These are phyloP conservation scores for Scutellaria baicalensis DNA, from an alignment of 257 asterid genomes.

Conservation along the genomic window DNA sequence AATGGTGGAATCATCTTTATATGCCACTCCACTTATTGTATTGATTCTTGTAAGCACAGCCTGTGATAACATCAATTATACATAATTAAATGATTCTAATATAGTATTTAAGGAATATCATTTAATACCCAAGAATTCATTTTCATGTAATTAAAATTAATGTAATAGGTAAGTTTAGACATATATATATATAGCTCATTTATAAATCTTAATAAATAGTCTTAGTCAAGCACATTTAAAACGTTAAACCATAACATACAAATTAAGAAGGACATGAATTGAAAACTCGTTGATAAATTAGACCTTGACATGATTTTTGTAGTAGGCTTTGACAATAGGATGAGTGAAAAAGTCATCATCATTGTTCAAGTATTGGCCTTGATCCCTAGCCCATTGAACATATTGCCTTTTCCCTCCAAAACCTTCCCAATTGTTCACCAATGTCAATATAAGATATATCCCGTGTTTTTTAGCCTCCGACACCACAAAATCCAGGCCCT, in stretches of 20 bases:
- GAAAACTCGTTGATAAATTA: background rate
- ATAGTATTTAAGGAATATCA: no score
- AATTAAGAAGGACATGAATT: no score
- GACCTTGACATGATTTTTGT: constrained; percentile 39
- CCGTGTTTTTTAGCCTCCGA: constrained; percentile 45
- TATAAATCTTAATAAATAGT: background rate
- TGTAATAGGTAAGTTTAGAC: background rate
- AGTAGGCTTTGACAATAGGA: constrained; percentile 28
- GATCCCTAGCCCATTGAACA: constrained; percentile 45
- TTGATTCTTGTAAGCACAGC: constrained; percentile 35
- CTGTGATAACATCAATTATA: constrained; percentile 14
- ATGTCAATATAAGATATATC: constrained; percentile 30
- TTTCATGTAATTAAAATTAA: no score
- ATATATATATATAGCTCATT: background rate
- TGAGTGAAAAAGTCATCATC: constrained; percentile 43
- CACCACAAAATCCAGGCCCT: constrained; percentile 50
- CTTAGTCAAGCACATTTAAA: background rate
- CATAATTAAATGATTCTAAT: background rate
- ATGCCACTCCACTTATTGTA: constrained; percentile 28
- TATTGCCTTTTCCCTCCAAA: constrained; percentile 47
- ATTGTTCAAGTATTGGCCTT: constrained; percentile 31
- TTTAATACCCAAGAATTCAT: no score
- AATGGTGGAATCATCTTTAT: constrained; percentile 37
- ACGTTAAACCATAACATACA: no score
- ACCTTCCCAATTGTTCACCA: constrained; percentile 40